These are phyloP conservation scores for Suaeda aralocaspica DNA, from an alignment of 148 eudicot genomes.

Conservation along the genomic window DNA sequence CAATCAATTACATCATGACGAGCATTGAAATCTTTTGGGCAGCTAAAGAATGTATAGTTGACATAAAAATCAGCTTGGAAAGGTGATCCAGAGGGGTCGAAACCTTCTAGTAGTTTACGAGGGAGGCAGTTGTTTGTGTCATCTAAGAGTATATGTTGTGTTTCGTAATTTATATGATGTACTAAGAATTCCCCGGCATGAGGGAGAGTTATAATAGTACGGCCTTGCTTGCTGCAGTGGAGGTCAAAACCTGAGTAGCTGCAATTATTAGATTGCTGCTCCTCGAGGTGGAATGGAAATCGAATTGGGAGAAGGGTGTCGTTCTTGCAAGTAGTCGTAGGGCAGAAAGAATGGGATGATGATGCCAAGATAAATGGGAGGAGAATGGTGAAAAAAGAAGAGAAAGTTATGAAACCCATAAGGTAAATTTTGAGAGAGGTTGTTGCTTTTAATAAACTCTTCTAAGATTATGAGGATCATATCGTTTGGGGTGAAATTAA, in stretches of 20 bases:
- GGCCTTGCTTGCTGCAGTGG: slow-evolving; percentile 36
- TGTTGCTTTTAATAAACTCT: not conserved
- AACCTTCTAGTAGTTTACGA: slow-evolving; percentile 28
- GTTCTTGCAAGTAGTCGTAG: slow-evolving; percentile 32
- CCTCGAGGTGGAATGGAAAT: slow-evolving; percentile 51
- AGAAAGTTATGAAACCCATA: slow-evolving; percentile 35
- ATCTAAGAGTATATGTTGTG: slow-evolving; percentile 40
- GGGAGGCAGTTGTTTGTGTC: slow-evolving; percentile 61
- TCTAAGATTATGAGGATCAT: not conserved
- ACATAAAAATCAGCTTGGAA: slow-evolving; percentile 29
- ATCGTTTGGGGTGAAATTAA: slow-evolving; percentile 9
- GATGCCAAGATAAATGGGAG: slow-evolving; percentile 14
- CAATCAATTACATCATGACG: slow-evolving; percentile 39
- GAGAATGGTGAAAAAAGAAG: slow-evolving; percentile 26
- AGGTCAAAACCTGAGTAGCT: slow-evolving; percentile 58
- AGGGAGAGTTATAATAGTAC: slow-evolving; percentile 39
- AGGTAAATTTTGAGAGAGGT: slow-evolving; percentile 8
- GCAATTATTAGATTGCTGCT: slow-evolving; percentile 36
- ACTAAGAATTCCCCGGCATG: slow-evolving; percentile 50
- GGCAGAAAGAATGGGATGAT: slow-evolving; percentile 29
- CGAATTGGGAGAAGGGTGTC: slow-evolving; percentile 25
- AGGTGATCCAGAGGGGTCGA: slow-evolving; percentile 50
- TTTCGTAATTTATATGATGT: slow-evolving; percentile 40
- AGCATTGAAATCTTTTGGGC: slow-evolving; percentile 36
- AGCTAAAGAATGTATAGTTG: slow-evolving; percentile 50